Conservation (phyloP, 2,329 filamentous ascomycete genomes). For the Epichloe hybrida region DNA sequence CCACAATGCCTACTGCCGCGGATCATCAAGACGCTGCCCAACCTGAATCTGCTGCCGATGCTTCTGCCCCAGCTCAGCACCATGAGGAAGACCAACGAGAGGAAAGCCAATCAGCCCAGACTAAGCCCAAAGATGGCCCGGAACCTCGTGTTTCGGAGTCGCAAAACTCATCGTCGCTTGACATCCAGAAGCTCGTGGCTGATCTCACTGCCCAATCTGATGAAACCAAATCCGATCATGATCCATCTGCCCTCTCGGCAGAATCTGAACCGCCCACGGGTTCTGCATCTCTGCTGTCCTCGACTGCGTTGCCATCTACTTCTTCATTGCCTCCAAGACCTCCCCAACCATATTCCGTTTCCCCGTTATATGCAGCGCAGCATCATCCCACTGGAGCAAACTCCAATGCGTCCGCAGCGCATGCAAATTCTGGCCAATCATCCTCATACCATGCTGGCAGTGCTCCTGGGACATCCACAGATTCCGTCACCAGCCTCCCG, state of each 20-base stretch:
- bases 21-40: constrained; percentile 8
- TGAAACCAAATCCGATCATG: constrained; percentile 18
- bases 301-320: constrained; percentile 22
- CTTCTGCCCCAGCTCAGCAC: constrained; percentile 13
- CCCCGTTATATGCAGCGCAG: constrained; percentile 25
- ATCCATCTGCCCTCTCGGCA: constrained; percentile 14
- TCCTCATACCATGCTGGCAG: constrained; percentile 20
- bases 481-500: constrained; percentile 18
- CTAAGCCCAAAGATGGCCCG: constrained; percentile 16
- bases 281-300: constrained; percentile 17
- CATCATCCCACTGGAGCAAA: constrained; percentile 20
- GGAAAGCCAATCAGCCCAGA: constrained; percentile 7
- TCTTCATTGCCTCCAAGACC: constrained; percentile 35
- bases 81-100: constrained; percentile 10
- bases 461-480: constrained; percentile 19
- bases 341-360: constrained; percentile 24
- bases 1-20: constrained; percentile 9
- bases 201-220: constrained; percentile 24
- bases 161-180: constrained; percentile 18
- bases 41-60: constrained; percentile 8
- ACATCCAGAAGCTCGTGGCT: constrained; percentile 28
- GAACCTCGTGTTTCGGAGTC: constrained; percentile 16
- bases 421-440: constrained; percentile 19
- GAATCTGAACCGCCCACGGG: constrained; percentile 14
- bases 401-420: constrained; percentile 17